phyloP scores from a whole-genome alignment of 1,284 basidiomycete species.

The Termitomyces sp. region DNA sequence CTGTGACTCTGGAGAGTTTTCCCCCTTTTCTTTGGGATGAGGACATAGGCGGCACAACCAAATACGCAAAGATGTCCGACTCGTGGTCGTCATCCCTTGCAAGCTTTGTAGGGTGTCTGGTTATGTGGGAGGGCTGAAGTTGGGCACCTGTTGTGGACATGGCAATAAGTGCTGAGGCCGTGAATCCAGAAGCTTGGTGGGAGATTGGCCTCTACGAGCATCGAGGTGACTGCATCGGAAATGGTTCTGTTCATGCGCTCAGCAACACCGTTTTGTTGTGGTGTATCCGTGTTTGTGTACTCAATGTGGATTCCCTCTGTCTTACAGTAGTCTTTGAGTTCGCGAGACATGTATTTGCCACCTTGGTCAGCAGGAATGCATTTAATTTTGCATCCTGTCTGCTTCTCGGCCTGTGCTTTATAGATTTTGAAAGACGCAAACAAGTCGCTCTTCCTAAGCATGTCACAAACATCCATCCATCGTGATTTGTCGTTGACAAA shows the following conservation, averaged over 20 bases:
- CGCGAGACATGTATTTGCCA: constrained; percentile 24
- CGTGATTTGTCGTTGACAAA: constrained; percentile 25
- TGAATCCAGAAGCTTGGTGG: constrained; percentile 25
- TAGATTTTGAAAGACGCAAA: constrained; percentile 24
- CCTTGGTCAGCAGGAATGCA: constrained; percentile 26
- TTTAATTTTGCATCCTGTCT: constrained; percentile 24
- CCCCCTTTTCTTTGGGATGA: neutral
- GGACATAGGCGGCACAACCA: constrained; percentile 1
- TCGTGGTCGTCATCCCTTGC: constrained; percentile 21
- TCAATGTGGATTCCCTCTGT: constrained; percentile 25
- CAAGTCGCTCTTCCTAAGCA: constrained; percentile 22
- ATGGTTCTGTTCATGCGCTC: constrained; percentile 28
- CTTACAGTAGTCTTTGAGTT: constrained; percentile 17
- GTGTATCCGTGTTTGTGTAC: constrained; percentile 23
- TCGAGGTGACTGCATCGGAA: constrained; percentile 17
- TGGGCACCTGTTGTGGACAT: constrained; percentile 23
- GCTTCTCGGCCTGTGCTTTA: constrained; percentile 25
- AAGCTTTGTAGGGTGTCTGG: constrained; percentile 16
- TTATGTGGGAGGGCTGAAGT: constrained; percentile 9
- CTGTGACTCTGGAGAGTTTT: neutral
- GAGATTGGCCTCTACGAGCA: constrained; percentile 22
- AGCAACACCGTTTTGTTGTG: constrained; percentile 33
- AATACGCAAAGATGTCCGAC: constrained; percentile 9
- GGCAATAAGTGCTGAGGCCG: constrained; percentile 20
- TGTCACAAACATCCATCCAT: constrained; percentile 11